phyloP scores from a whole-genome alignment of 192 early-diverging fungal genomes.

The Coemansia sp. region DNA sequence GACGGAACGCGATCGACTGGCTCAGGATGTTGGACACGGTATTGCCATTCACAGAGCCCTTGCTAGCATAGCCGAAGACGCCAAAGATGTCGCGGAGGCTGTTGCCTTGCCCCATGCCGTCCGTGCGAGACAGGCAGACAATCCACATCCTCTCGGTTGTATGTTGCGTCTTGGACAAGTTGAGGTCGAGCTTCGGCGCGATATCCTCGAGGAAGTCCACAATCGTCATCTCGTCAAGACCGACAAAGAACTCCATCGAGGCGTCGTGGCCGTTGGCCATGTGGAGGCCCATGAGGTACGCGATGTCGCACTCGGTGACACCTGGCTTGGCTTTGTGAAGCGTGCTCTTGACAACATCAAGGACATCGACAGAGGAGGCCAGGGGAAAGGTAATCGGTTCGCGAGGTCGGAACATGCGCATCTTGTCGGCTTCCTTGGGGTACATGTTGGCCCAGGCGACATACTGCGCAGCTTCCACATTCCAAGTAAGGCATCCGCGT shows the following conservation, averaged over 20 bases:
- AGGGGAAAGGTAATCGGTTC: slow-evolving; percentile 5
- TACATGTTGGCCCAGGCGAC: slow-evolving; percentile 5
- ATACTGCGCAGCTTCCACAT: slow-evolving; percentile 6
- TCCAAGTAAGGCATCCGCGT: slow-evolving; percentile 4
- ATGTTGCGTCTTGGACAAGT: background rate
- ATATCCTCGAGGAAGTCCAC: slow-evolving; percentile 12
- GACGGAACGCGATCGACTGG: slow-evolving; percentile 9
- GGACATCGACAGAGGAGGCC: background rate
- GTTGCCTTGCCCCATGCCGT: background rate
- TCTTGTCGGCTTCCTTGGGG: background rate
- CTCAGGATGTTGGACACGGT: background rate
- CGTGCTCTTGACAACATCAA: background rate
- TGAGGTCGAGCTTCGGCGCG: slow-evolving; percentile 9
- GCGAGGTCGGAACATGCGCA: slow-evolving; percentile 4
- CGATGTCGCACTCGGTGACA: slow-evolving; percentile 13
- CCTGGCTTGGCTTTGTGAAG: background rate
- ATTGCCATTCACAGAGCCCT: background rate
- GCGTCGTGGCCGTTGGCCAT: slow-evolving; percentile 11
- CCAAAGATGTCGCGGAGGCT: slow-evolving; percentile 1
- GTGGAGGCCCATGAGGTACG: slow-evolving; percentile 15
- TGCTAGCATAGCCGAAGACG: background rate
- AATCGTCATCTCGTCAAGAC: background rate
- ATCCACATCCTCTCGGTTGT: background rate
- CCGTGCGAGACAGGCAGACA: background rate
- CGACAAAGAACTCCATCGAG: slow-evolving; percentile 9